A percentile compares a stretch with the other conserved stretches of the same genome.
These are phyloP conservation scores for Pilasporangium apinafurcum DNA, from an alignment of 352 stramenopile genomes.

Conservation along the genomic window DNA sequence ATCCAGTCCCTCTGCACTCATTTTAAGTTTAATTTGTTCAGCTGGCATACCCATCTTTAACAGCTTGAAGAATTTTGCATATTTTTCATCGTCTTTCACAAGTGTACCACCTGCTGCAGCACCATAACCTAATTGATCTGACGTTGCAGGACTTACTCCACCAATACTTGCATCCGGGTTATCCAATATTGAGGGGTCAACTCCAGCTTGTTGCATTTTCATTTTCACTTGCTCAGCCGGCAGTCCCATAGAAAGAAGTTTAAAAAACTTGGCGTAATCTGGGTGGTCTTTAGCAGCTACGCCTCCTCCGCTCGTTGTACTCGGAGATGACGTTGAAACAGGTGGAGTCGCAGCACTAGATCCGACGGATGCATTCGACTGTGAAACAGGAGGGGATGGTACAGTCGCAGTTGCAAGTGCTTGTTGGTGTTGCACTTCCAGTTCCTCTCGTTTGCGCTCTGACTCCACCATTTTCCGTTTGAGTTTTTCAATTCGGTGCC, in stretches of 20 bases:
- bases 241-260: slow-evolving; percentile 73
- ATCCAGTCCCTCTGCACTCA: slow-evolving; percentile 91
- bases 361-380: slow-evolving; percentile 1
- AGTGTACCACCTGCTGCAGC: slow-evolving; percentile 12
- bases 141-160: slow-evolving; percentile 9
- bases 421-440: slow-evolving; percentile 37
- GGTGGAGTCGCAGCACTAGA: slow-evolving; percentile 7
- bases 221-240: slow-evolving; percentile 79
- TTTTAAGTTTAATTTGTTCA: slow-evolving; percentile 93
- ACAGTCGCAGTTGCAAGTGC: slow-evolving; percentile 11
- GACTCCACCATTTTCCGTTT: slow-evolving; percentile 57
- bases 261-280: slow-evolving; percentile 80
- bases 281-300: slow-evolving; percentile 64
- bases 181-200: slow-evolving; percentile 64
- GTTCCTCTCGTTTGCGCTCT: slow-evolving; percentile 45
- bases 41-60: slow-evolving; percentile 92
- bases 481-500: slow-evolving; percentile 64
- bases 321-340: slow-evolving; percentile 9
- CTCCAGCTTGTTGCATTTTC: slow-evolving; percentile 74
- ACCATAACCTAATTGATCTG: neutral
- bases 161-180: slow-evolving; percentile 61
- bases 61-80: slow-evolving; percentile 96
- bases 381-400: slow-evolving; percentile 1
- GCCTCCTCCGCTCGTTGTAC: slow-evolving; percentile 18
- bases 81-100: slow-evolving; percentile 77